These are phyloP conservation scores for Zanthoxylum bungeanum DNA, from an alignment of 345 rosid species.

Conservation along the genomic window DNA sequence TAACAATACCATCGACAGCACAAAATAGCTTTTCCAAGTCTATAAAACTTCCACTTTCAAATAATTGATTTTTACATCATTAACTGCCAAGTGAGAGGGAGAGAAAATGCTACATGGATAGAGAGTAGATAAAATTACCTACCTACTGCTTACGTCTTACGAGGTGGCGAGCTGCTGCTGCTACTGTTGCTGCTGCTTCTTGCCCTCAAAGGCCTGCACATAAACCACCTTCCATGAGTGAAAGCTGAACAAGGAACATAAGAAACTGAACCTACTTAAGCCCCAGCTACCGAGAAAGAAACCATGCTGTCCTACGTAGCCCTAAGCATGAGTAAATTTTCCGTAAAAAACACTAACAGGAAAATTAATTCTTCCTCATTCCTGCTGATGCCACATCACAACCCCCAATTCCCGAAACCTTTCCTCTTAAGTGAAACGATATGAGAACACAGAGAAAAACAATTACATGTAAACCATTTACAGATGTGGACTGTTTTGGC, in stretches of 20 bases:
- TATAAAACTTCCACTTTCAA: background rate
- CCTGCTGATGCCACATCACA: background rate
- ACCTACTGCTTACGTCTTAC: constrained; percentile 62
- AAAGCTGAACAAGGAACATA: background rate
- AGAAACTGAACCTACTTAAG: background rate
- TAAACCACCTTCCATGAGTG: background rate
- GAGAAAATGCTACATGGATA: background rate
- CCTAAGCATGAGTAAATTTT: background rate
- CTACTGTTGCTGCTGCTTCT: constrained; percentile 81
- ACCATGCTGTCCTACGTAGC: background rate
- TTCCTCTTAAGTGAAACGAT: background rate
- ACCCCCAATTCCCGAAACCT: background rate
- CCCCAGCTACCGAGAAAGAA: too few species aligned
- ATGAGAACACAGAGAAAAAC: background rate
- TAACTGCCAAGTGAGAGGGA: background rate
- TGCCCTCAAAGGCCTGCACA: constrained; percentile 77
- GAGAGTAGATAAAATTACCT: constrained; percentile 27
- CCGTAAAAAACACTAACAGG: background rate
- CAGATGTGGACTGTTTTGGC: background rate
- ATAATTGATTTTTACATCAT: constrained; percentile 1
- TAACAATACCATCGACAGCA: background rate
- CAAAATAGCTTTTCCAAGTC: background rate
- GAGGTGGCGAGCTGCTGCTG: constrained; percentile 72
- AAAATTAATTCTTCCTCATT: background rate
- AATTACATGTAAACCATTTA: too few species aligned